Conservation (phyloP, 164 flowering plant species). For the Tetracentron sinense region DNA sequence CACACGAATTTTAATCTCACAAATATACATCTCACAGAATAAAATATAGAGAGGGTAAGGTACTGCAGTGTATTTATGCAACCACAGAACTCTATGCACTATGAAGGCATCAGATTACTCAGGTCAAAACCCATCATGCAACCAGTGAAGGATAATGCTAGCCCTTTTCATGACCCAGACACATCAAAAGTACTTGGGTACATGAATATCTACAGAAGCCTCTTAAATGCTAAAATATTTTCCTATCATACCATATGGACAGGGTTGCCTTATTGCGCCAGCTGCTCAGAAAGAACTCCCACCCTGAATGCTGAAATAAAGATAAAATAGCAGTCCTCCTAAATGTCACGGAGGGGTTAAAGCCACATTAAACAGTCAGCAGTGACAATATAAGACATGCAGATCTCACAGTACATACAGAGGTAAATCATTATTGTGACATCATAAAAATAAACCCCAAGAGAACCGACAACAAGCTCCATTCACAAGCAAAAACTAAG, state of each 20-base stretch:
- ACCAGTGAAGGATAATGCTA: conserved; percentile 6
- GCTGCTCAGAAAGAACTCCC: conserved; percentile 63
- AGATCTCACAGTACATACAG: neutral
- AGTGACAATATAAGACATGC: conserved; percentile 10
- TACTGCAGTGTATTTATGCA: neutral
- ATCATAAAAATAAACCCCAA: too few species aligned
- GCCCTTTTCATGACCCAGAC: conserved; percentile 20
- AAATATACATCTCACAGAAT: neutral
- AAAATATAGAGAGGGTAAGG: neutral
- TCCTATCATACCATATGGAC: conserved; percentile 81
- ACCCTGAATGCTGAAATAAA: conserved; percentile 70
- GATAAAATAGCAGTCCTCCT: conserved; percentile 43
- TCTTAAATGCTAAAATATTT: conserved; percentile 43
- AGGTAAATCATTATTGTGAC: too few species aligned
- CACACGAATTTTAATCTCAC: neutral
- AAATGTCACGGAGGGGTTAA: conserved; percentile 38
- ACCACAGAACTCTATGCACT: neutral
- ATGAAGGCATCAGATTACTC: conserved; percentile 6
- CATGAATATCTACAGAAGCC: conserved; percentile 26
- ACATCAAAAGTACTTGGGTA: conserved; percentile 6
- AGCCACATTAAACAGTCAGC: conserved; percentile 19
- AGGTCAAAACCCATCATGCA: conserved; percentile 11
- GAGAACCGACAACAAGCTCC: too few species aligned
- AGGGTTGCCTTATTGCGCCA: conserved; percentile 41
- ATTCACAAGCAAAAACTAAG: too few species aligned